phyloP scores from a whole-genome alignment of 192 early-diverging fungal species.

The Fimicolochytrium jonesii region DNA sequence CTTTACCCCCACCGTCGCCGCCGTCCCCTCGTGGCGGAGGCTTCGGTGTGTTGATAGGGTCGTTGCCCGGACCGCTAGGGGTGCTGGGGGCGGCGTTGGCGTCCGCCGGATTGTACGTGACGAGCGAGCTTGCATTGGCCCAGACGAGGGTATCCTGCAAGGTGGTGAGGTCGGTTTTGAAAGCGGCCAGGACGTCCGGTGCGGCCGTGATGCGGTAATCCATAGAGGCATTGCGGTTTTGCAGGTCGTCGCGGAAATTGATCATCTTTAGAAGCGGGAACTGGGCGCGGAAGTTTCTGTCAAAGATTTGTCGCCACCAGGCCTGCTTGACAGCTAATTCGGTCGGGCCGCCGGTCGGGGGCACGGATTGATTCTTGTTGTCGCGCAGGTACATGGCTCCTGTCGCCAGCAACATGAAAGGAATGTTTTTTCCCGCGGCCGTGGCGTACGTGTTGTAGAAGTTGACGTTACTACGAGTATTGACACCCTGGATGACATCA shows the following conservation, averaged over 20 bases:
- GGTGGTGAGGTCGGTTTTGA: neutral
- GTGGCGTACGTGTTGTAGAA: neutral
- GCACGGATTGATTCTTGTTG: neutral
- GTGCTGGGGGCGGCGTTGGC: no score
- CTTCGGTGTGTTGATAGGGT: no score
- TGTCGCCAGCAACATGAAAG: slow-evolving; percentile 27
- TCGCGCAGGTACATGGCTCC: slow-evolving; percentile 15
- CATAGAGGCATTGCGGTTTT: neutral
- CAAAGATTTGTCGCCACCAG: slow-evolving; percentile 35
- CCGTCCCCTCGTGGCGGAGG: no score
- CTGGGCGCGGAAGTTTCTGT: neutral
- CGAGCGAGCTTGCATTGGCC: no score
- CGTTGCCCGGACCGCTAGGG: no score
- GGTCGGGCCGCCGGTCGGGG: neutral
- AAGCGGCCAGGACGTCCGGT: neutral
- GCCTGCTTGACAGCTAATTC: slow-evolving; percentile 32
- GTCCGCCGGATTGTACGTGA: no score
- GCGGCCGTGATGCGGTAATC: slow-evolving; percentile 1
- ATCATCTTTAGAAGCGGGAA: slow-evolving; percentile 20
- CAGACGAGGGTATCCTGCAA: neutral
- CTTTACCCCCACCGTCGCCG: no score
- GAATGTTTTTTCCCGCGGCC: slow-evolving; percentile 11
- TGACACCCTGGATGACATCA: no score
- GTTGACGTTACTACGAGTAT: no score
- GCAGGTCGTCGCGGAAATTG: slow-evolving; percentile 13